Conservation (phyloP, 2,329 filamentous ascomycete genomes). For the Dactylellina sp. region DNA sequence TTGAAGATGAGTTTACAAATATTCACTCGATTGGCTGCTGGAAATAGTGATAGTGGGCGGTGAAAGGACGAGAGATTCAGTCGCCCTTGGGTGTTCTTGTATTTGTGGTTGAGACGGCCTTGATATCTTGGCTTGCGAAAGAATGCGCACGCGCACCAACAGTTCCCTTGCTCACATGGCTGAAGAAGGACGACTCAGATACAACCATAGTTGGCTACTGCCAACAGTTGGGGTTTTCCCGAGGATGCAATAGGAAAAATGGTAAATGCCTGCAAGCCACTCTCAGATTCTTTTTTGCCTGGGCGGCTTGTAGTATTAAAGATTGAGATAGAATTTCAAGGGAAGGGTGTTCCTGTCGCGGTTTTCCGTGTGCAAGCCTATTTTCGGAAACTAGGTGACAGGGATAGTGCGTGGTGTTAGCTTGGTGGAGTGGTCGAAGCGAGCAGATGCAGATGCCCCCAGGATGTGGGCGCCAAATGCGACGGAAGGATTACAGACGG, state of each 20-base stretch:
- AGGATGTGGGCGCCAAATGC: conserved; percentile 46
- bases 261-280: conserved; percentile 8
- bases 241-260: not conserved
- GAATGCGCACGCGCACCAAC: too few species aligned
- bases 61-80: not conserved
- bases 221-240: not conserved
- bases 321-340: too few species aligned
- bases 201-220: not conserved
- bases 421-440: conserved; percentile 37
- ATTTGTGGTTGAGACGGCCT: not conserved
- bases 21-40: not conserved
- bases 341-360: too few species aligned
- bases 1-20: not conserved
- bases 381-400: conserved; percentile 42
- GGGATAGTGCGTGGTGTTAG: conserved; percentile 22
- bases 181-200: too few species aligned
- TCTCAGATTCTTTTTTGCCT: conserved; percentile 15
- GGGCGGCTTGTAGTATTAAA: too few species aligned
- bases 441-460: conserved; percentile 34
- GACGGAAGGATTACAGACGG: conserved; percentile 10
- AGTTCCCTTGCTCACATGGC: too few species aligned
- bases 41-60: not conserved
- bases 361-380: conserved; percentile 28
- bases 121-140: conserved; percentile 11
- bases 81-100: conserved; percentile 9